Conservation (phyloP, 495 filamentous ascomycete species). For the Rostrohypoxylon terebratum region DNA sequence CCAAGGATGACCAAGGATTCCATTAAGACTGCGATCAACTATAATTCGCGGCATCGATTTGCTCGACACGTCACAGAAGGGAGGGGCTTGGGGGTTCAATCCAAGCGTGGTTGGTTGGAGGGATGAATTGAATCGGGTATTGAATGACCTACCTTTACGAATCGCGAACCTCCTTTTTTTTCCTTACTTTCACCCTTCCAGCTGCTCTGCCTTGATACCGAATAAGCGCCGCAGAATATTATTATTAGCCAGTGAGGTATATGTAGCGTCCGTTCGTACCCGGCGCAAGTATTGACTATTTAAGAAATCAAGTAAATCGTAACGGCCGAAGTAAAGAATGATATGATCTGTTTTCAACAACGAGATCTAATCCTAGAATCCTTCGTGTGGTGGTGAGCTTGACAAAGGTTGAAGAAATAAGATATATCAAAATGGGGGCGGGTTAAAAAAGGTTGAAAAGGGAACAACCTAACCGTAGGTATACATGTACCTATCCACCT, state of each 20-base stretch:
- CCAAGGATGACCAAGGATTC: slow-evolving; percentile 33
- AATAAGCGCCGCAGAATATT: slow-evolving; percentile 28
- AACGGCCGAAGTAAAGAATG: slow-evolving; percentile 33
- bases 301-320: slow-evolving; percentile 15
- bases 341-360: slow-evolving; percentile 10
- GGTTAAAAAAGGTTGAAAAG: slow-evolving; percentile 21
- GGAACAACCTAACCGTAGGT: slow-evolving; percentile 1
- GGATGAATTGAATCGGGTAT: slow-evolving; percentile 44
- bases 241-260: slow-evolving; percentile 26
- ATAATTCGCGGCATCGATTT: slow-evolving; percentile 44
- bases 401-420: slow-evolving; percentile 19
- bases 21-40: slow-evolving; percentile 33
- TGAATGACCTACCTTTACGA: slow-evolving; percentile 49
- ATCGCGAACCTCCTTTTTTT: slow-evolving; percentile 43
- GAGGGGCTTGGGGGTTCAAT: slow-evolving; percentile 25
- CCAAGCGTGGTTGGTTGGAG: slow-evolving; percentile 40
- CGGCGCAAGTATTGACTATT: slow-evolving; percentile 3
- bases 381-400: slow-evolving; percentile 17
- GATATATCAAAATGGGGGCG: slow-evolving; percentile 13
- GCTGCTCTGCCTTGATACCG: slow-evolving; percentile 26
- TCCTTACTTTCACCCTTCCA: slow-evolving; percentile 13
- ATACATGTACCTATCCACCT: slow-evolving; percentile 9
- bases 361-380: slow-evolving; percentile 8
- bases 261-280: slow-evolving; percentile 1
- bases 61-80: slow-evolving; percentile 51